Evolutionary conservation across 1,284 basidiomycete species (phyloP), one percentile per base, ranked within the genome.

Genomic region (Cutaneotrichosporon cutaneum): DNA sequence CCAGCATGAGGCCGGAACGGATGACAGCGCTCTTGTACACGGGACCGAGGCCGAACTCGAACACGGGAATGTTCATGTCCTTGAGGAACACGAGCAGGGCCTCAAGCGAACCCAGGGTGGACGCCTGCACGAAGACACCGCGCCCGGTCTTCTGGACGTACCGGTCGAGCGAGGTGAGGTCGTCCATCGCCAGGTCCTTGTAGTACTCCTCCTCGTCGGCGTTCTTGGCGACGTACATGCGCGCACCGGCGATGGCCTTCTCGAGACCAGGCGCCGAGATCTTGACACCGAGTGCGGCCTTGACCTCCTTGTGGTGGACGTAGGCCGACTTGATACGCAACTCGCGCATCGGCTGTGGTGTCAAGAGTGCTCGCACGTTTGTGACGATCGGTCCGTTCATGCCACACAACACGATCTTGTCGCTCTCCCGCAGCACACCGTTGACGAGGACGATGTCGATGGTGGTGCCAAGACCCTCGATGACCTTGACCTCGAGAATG

Each of bases 401-500:
- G 77, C 96, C 96, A 75, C 95, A 99, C 30, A 99, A 85, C 10
- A 99, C 94, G 66, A 99, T 96, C 80, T 84, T 90, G 80, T 99
- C 96, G 24, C 95, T 89, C 79, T 99, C 96, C 62, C 82, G 85
- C 73, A 99, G 82, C 67, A 94, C 88, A 78, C 96, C 96, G 78
- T 99, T 99, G 36, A 92, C 94, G 60, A 99, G 83, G 18, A 99
- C 89, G 35, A 99, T 94, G 82, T 99, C 96, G 72, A 99, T 94
- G 1, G 96, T 99, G 44, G 95, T 99, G 53, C 96, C 96, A 56
- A 99, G 83, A 77, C 96, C 96, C 81, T 99, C 96, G 72, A 99
- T 89, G 67, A 98, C 92, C 85, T 99, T 99, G 78, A 99, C 96
- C 80, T 99, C 96, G 60, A 99, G 86, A 24, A 99, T 94, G n/a